Evolutionary conservation across 2,329 filamentous ascomycete species (phyloP).

Genomic region (Venturia nashicola): DNA sequence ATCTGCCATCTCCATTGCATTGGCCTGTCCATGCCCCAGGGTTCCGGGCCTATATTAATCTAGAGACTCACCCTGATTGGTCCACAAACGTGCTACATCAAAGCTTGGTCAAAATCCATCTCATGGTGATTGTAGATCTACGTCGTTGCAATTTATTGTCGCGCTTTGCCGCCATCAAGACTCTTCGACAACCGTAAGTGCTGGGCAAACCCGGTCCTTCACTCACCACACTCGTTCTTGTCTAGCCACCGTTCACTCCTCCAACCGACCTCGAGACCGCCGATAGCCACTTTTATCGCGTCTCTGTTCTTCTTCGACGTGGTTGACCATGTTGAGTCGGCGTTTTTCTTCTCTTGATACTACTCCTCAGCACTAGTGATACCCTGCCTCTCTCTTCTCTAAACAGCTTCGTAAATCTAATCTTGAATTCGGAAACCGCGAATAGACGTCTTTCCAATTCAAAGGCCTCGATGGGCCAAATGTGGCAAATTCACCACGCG

Average conservation of each 20-base stretch:
- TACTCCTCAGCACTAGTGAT: neutral
- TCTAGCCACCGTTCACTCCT: neutral
- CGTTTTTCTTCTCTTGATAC: neutral
- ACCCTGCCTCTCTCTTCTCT: neutral
- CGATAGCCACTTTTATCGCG: neutral
- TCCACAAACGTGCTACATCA: neutral
- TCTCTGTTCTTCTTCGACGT: neutral
- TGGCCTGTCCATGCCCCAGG: neutral
- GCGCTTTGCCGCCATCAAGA: neutral
- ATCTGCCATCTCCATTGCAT: neutral
- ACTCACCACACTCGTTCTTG: neutral
- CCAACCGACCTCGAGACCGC: neutral
- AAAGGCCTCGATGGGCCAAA: neutral
- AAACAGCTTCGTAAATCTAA: neutral
- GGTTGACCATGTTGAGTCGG: neutral
- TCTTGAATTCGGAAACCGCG: neutral
- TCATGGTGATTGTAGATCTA: neutral
- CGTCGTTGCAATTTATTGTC: neutral
- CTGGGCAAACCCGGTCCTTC: neutral
- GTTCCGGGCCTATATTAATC: neutral
- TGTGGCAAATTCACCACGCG: slow-evolving; percentile 3
- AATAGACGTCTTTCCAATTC: neutral
- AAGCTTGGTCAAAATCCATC: neutral
- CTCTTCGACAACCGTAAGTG: neutral
- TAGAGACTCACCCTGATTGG: neutral